phyloP scores from a whole-genome alignment of 2,329 filamentous ascomycete species.

The Plenodomus lindquistii region DNA sequence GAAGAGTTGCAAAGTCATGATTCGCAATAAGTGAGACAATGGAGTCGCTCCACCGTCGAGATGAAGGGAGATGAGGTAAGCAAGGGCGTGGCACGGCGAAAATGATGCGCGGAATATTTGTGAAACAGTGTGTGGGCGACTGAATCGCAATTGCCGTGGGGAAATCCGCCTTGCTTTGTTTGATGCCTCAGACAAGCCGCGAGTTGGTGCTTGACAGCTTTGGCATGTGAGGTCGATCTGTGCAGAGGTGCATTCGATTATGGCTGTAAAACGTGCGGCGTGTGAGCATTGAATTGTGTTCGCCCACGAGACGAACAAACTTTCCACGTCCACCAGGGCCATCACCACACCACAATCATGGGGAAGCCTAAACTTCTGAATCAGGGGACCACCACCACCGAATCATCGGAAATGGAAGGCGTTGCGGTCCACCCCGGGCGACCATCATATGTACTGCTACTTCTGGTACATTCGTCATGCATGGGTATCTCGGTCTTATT shows the following conservation, averaged over 20 bases:
- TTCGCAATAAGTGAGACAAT: not conserved
- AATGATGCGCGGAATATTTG: slow-evolving; percentile 9
- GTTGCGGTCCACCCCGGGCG: not conserved
- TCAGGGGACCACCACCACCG: not conserved
- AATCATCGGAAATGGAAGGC: not conserved
- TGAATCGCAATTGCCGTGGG: slow-evolving; percentile 1
- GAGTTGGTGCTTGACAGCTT: not conserved
- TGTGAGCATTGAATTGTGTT: not conserved
- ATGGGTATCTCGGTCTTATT: slow-evolving; percentile 37
- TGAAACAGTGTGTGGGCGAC: slow-evolving; percentile 14
- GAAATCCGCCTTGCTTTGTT: not conserved
- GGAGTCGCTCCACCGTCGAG: slow-evolving; percentile 10
- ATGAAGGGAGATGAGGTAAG: slow-evolving; percentile 15
- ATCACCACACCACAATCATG: not conserved
- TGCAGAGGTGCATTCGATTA: not conserved
- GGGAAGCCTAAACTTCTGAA: not conserved
- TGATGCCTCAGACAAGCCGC: not conserved
- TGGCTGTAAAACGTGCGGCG: not conserved
- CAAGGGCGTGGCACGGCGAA: slow-evolving; percentile 3
- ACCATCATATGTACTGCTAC: not conserved
- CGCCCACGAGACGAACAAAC: not conserved
- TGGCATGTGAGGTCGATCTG: not conserved
- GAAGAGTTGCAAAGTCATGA: not conserved
- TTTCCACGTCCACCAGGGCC: not conserved
- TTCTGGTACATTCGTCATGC: not conserved